Evolutionary conservation across 495 filamentous ascomycete genomes (phyloP), one percentile per base, ranked within the genome.

Genomic region (Gamarada debralockiae): DNA sequence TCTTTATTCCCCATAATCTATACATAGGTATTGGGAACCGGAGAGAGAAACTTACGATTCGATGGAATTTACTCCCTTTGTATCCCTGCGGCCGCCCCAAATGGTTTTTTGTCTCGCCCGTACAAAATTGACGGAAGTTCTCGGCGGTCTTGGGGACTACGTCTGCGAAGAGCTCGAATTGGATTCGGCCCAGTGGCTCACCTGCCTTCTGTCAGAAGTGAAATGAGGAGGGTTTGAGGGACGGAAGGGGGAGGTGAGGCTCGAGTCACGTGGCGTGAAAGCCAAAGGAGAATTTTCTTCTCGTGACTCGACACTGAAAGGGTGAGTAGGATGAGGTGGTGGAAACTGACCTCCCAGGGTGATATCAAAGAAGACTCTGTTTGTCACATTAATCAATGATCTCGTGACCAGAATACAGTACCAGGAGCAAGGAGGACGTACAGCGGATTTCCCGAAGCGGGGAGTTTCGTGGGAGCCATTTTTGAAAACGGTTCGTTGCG

Each of bases 101-200:
- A 39, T 76, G 62, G 61, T 87, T 87, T 73, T 92, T 97, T 43
- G 75, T 85, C 71, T 97, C 93, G 53, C 93, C 95, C 0, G 91
- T 97, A 70, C 95, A 97, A 71, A 95, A 95, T 65, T 95, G 89
- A 13, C 92, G 87, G 67, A 98, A 97, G 70, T 98, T 97, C 70
- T 97, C 93, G 15, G 92, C 90, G 5, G 93, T 97, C 55, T 83
- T 81, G 25, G 93, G 95, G 0, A 88, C 87, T 7, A 84, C 72
- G 64, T 93, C 77, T 37, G 85, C 82, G 76, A 92, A 97, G 53
- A 98, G 85, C 69, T 97, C 89, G 67, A 98, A 92, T 61, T 91
- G 93, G 57, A 98, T 83, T 25, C 92, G 84, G 52, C 95, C 95
- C 17, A 98, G 80, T 20, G 90, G 82, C 59, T 97, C 91, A 34